Evolutionary conservation across 805 yeast species (phyloP), one percentile per base, ranked within the genome.

Genomic region (Ogataea polymorpha): DNA sequence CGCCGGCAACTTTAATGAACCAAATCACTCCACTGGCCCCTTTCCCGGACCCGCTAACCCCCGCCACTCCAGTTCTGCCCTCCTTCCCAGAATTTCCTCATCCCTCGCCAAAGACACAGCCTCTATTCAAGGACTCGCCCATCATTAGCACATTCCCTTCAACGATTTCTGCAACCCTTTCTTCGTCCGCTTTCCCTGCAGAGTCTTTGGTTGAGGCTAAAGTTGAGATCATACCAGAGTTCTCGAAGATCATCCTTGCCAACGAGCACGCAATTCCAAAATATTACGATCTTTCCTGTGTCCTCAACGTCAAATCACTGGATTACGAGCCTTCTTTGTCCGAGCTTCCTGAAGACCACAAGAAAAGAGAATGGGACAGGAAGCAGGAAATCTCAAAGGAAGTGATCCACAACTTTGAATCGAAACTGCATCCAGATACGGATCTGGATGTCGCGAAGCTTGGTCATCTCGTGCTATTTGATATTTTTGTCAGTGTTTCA

Each of bases 391-490:
- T 58, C 5, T 51, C 56, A 11, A 41, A 56, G 28, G 49, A 35
- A 18, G 32, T 59, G 5, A 37, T 56, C 6, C 26, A 25, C 30
- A 50, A 45, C 21, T 50, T 58, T 23, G 50, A 52, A 31, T 23
- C 36, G 7, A 43, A 42, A 8, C 35, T 41, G 5, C 35, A 42
- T 2, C 18, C 32, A 28, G 42, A 40, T 4, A 23, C 32, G 4
- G 42, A 34, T 7, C 31, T 57, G 9, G 58, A 58, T 39, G 34
- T 56, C 23, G 49, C 53, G 7, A 50, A 50, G 35, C 18, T 55
- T 9, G 64, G 63, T 1, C 36, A 40, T 11, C 27, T 61, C 30
- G 35, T 56, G 6, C 32, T 59, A 15, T 59, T 59, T 44, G 64
- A 58, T 37, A 38, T 48, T 18, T 49, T 55, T 34, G 56, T 56